These are phyloP conservation scores for Trichomonascaceae sp. DNA, from an alignment of 1,139 yeast species.

Conservation along the genomic window DNA sequence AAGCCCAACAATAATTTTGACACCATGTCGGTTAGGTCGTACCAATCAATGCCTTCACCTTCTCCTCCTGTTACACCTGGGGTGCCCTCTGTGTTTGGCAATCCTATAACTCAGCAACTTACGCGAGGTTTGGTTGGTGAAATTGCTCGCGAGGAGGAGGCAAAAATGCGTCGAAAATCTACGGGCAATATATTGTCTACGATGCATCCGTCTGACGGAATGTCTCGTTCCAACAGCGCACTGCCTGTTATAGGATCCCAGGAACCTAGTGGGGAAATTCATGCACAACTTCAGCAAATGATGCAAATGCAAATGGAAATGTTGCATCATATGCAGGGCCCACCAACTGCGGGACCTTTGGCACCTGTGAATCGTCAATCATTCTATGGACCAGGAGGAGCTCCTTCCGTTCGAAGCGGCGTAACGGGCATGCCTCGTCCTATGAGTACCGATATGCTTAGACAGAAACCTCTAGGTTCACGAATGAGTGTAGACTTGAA, in stretches of 20 bases:
- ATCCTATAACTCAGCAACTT: constrained; percentile 16
- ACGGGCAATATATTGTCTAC: constrained; percentile 13
- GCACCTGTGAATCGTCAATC: constrained; percentile 3
- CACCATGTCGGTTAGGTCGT: constrained; percentile 12
- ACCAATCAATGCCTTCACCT: constrained; percentile 3
- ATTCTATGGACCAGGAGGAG: constrained; percentile 3
- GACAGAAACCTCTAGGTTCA: background rate
- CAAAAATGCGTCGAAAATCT: constrained; percentile 29
- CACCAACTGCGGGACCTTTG: background rate
- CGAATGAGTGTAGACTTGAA: constrained; percentile 1
- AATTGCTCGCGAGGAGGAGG: constrained; percentile 37
- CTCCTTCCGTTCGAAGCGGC: constrained; percentile 5
- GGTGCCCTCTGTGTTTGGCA: constrained; percentile 21
- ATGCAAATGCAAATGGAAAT: constrained; percentile 33
- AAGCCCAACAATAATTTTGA: constrained; percentile 10
- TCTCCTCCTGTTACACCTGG: constrained; percentile 10
- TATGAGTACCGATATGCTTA: constrained; percentile 9
- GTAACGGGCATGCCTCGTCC: constrained; percentile 11
- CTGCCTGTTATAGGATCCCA: constrained; percentile 1
- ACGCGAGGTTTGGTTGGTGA: constrained; percentile 37
- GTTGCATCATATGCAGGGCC: constrained; percentile 27
- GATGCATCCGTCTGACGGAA: background rate
- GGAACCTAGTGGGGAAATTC: constrained; percentile 21
- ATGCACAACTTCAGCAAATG: constrained; percentile 31
- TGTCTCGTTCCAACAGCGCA: background rate